Base-by-base conservation (phyloP, 1,284 basidiomycete species). In the Cryptococcus wingfieldii region DNA sequence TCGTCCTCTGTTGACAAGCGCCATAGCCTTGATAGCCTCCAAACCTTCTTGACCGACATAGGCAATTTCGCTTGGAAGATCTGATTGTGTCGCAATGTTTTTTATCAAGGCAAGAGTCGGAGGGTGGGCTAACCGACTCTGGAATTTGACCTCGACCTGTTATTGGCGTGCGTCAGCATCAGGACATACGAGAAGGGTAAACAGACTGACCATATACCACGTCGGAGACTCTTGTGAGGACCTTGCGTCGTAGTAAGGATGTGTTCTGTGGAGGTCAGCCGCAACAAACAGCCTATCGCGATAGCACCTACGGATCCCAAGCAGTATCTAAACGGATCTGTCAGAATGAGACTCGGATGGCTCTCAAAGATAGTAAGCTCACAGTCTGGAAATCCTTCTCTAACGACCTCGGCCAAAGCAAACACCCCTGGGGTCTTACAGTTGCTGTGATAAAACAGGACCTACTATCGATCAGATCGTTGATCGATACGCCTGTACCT, bases 201-300 rank as follows among this genome's bases (percentile, higher is more conserved):
- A 38, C n/a, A 9, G 23, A 54, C 60, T 47, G 28, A 67, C 74
- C 75, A 97, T 95, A 79, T 82, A 95, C 95, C 95, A 98, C 65
- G 84, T 90, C 1, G 94, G 94, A 9, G 83, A 79, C 1, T 83
- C 80, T 65, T 84, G 67, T 52, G 88, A 80, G 0, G 90, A 84
- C 83, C 94, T 95, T 8, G 84, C 69, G 68, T 98, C 94, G 69
- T 83, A 94, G 76, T 98, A 98, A 0, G 93, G 92, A 73, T 96
- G 91, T 2, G 79, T 63, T 12, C 85, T 86, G 39, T 23, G n/a
- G 46, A 18, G 46, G 51, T 50, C 47, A 14, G 19, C 25, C 10
- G 7, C 31, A 1, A 34, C 7, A 34, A 10, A 34, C 10, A 16
- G 16, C 12, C 9, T 9, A 43, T 13, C 9, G 19, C 38, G 14